Base-by-base conservation (phyloP, 2,329 filamentous ascomycete genomes). In the Nemania diffusa region DNA sequence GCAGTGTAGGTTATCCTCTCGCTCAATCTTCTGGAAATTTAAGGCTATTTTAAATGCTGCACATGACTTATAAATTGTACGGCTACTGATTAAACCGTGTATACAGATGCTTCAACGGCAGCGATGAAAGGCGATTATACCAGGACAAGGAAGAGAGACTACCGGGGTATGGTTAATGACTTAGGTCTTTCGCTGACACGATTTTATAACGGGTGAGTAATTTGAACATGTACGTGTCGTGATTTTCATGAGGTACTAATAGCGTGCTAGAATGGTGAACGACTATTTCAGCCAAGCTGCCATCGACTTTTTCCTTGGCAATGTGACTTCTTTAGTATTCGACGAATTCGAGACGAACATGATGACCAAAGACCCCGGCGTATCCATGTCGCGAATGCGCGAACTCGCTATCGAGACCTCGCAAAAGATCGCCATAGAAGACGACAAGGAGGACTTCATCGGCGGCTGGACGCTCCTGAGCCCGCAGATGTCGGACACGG, bases 111-210 rank as follows among this genome's bases (percentile, higher is more conserved):
- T 1, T 97, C 94, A 9, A 98, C 96, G 0, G 93, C 94, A 1
- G 96, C 96, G 0, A 88, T 99, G 80, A 99, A 99, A 77, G 96
- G 96, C 8, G 96, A 99, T 78, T 99, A 95, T 76, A 99, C 96
- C 0, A 88, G 96, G 51, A 97, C 94, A 2, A 87, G 91, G 64
- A 97, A 97, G 80, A 88, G 96, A 52, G 92, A 98, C 76, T 96
- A 97, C 74, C 90, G 92, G 1, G 96, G 96, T 2, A 95, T 95
- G 0, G 80, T 99, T 65, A 97, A 95, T 40, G 96, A 99, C 75
- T 89, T 97, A 57, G 93, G 94, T 0, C 84, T 98, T 57, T 97
- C 94, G 0, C 83, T 99, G 48, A 95, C 92, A 27, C 84, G 93
- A 46, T 88, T 90, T 67, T 90, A 89, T 72, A 90, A 87, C 64